Evolutionary conservation across 2,329 filamentous ascomycete genomes (phyloP).

Genomic region (Coniella lustricola): DNA sequence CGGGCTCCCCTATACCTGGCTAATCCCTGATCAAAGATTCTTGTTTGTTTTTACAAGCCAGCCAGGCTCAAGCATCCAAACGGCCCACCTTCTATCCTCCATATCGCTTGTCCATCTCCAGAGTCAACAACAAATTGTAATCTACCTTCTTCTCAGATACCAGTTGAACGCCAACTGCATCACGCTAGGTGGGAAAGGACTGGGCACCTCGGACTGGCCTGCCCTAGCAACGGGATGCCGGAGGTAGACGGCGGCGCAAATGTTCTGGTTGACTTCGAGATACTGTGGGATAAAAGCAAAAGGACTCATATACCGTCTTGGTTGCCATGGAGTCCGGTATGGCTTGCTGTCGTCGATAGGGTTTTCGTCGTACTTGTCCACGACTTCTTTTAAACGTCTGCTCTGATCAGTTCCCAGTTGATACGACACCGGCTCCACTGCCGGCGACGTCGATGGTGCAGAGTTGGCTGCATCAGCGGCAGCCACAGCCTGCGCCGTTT

Average conservation of each 20-base stretch:
- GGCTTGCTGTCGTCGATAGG: slow-evolving; percentile 70
- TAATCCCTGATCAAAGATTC: too few species aligned
- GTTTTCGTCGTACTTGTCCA: slow-evolving; percentile 64
- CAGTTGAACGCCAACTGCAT: slow-evolving; percentile 84
- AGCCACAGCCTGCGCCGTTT: slow-evolving; percentile 7
- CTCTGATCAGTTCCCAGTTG: slow-evolving; percentile 43
- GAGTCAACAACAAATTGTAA: not conserved
- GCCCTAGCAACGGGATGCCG: slow-evolving; percentile 86
- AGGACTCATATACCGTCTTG: slow-evolving; percentile 76
- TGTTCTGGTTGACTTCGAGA: slow-evolving; percentile 94
- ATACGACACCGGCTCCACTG: not conserved
- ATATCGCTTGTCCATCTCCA: too few species aligned
- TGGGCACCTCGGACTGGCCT: slow-evolving; percentile 74
- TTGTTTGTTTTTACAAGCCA: too few species aligned
- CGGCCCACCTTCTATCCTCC: too few species aligned
- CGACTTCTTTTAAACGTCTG: slow-evolving; percentile 45
- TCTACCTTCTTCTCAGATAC: slow-evolving; percentile 77
- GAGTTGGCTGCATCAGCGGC: slow-evolving; percentile 1
- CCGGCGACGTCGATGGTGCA: not conserved
- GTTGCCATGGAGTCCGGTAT: slow-evolving; percentile 86
- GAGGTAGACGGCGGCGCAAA: slow-evolving; percentile 92
- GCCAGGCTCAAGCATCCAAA: too few species aligned
- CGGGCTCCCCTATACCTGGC: too few species aligned
- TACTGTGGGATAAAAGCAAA: slow-evolving; percentile 95
- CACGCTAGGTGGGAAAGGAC: slow-evolving; percentile 65